A percentile compares a stretch with the other conserved stretches of the same genome.
Conservation (phyloP, 352 stramenopile genomes). For the Pythium rishiriense region DNA sequence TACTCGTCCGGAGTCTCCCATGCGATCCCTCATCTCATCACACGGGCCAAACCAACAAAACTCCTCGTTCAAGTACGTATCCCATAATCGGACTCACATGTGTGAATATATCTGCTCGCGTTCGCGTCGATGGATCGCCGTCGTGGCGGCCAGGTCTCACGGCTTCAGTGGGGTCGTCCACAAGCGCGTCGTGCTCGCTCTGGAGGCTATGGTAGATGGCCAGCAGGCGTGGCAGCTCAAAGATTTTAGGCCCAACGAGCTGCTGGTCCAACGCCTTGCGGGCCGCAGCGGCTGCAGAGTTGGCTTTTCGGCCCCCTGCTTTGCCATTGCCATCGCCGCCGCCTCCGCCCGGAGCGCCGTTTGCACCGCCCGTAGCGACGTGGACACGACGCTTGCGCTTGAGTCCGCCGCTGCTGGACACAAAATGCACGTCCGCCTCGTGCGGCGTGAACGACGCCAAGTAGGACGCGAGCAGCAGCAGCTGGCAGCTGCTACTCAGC, state of each 20-base stretch:
- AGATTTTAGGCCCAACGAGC: conserved; percentile 73
- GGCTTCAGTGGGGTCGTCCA: not conserved
- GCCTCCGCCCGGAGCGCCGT: conserved; percentile 1
- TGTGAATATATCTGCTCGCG: conserved; percentile 75
- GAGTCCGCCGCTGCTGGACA: conserved; percentile 56
- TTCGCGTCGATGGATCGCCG: conserved; percentile 13
- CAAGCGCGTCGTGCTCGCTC: conserved; percentile 32
- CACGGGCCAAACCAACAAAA: not conserved
- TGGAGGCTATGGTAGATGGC: conserved; percentile 80
- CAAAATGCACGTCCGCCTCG: conserved; percentile 67
- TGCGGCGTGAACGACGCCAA: conserved; percentile 83
- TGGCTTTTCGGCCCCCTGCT: conserved; percentile 1
- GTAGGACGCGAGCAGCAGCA: conserved; percentile 73
- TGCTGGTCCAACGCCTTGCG: conserved; percentile 34
- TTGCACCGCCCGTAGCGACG: conserved; percentile 27
- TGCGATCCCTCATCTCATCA: not conserved
- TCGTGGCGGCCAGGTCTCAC: not conserved
- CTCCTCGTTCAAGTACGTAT: not conserved
- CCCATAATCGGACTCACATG: conserved; percentile 42
- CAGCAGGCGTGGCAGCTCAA: conserved; percentile 66
- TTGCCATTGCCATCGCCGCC: not conserved
- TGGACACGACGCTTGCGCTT: conserved; percentile 51
- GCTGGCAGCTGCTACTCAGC: conserved; percentile 62
- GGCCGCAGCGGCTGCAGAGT: conserved; percentile 25
- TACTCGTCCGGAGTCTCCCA: not conserved